Evolutionary conservation across 192 early-diverging fungal species (phyloP).

Genomic region (Irineochytrium annulatum): DNA sequence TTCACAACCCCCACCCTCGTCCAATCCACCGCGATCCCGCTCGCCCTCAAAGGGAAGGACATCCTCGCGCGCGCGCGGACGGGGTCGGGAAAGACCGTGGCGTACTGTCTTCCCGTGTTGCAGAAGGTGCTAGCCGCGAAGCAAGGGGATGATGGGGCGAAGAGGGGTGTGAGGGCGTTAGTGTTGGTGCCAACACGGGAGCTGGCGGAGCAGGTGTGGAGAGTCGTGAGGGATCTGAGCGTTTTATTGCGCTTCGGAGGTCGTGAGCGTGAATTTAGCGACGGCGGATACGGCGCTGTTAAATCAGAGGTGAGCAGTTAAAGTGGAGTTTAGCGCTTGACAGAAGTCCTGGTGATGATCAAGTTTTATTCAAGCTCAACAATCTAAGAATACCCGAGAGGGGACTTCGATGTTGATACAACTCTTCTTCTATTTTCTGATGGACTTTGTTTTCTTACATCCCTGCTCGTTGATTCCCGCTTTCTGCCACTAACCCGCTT

Average conservation of each 20-base stretch:
- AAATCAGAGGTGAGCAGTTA: constrained; percentile 18
- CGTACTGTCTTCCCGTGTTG: constrained; percentile 85
- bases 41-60: constrained; percentile 88
- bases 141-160: constrained; percentile 26
- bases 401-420: too few species aligned
- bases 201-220: constrained; percentile 87
- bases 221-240: constrained; percentile 67
- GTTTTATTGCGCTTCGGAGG: constrained; percentile 66
- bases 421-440: too few species aligned
- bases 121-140: constrained; percentile 84
- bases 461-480: neutral
- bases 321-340: neutral
- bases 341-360: neutral
- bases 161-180: constrained; percentile 48
- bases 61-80: constrained; percentile 89
- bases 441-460: neutral
- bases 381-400: constrained; percentile 14
- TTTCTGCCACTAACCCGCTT: too few species aligned
- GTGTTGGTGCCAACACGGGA: constrained; percentile 94
- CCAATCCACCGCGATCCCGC: constrained; percentile 83
- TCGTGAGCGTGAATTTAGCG: constrained; percentile 66
- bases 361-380: neutral
- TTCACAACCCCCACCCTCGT: constrained; percentile 84
- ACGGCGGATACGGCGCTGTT: constrained; percentile 29
- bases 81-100: constrained; percentile 95